Conservation (phyloP, 2,329 filamentous ascomycete genomes). For the Aspergillus ruber region DNA sequence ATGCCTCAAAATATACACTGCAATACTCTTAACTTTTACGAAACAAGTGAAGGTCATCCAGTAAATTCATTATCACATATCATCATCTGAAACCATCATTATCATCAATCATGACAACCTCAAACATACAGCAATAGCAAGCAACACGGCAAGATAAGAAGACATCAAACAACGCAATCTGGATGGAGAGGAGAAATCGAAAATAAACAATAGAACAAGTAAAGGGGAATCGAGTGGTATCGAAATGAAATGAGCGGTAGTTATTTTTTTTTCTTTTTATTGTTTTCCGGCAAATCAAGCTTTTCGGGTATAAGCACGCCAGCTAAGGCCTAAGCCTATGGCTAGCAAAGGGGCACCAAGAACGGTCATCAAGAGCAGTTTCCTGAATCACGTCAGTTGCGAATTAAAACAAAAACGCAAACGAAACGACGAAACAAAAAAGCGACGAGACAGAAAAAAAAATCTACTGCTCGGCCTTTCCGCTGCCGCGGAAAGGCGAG, state of each 20-base stretch:
- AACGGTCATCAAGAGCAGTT: conserved; percentile 25
- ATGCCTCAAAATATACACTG: no score
- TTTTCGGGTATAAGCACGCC: conserved; percentile 21
- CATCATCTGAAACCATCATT: conserved; percentile 9
- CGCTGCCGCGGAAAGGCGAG: conserved; percentile 32
- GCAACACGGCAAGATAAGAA: conserved; percentile 5
- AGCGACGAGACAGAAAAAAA: conserved; percentile 1
- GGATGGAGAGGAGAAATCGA: conserved; percentile 16
- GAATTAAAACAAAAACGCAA: conserved; percentile 10
- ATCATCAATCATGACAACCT: conserved; percentile 11
- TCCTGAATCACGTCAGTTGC: conserved; percentile 28
- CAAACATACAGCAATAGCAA: not conserved
- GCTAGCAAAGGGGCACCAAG: conserved; percentile 22
- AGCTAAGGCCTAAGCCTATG: conserved; percentile 23
- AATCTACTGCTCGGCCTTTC: conserved; percentile 22
- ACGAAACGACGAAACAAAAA: conserved; percentile 11
- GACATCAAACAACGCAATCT: conserved; percentile 11
- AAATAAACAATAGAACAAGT: conserved; percentile 22
- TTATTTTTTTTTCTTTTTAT: conserved; percentile 9
- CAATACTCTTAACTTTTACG: no score
- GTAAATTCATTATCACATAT: conserved; percentile 11
- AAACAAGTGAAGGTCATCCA: not conserved
- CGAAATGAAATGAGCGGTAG: conserved; percentile 15
- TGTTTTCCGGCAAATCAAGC: conserved; percentile 6
- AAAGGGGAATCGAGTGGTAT: conserved; percentile 28